These are phyloP conservation scores for Murraya koenigii DNA, from an alignment of 345 rosid species.

Conservation along the genomic window DNA sequence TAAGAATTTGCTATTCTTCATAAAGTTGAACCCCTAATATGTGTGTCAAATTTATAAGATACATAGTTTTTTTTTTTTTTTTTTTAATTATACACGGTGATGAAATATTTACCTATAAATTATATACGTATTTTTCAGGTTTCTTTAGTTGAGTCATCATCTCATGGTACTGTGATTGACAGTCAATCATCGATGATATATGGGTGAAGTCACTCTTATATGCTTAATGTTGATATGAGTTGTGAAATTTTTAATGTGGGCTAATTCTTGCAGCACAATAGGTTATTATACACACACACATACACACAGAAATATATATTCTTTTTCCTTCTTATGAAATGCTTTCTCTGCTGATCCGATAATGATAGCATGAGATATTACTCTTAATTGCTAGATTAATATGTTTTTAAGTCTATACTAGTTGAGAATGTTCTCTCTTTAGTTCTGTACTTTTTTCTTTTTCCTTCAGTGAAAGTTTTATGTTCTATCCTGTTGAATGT, in stretches of 20 bases:
- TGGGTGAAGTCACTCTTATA: neutral
- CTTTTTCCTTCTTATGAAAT: neutral
- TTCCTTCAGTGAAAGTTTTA: neutral
- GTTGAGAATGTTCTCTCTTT: too few relatives aligned
- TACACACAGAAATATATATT: too few relatives aligned
- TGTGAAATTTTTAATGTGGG: neutral
- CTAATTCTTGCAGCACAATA: neutral
- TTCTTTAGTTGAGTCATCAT: neutral
- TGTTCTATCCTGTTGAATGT: neutral
- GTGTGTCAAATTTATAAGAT: neutral
- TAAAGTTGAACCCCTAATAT: neutral
- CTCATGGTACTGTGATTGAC: constrained; percentile 1
- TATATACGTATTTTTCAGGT: neutral
- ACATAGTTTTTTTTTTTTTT: too few relatives aligned
- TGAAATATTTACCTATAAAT: neutral
- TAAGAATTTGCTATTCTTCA: neutral
- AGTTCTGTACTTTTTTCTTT: neutral
- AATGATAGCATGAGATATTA: neutral
- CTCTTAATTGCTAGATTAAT: neutral
- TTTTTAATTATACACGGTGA: neutral
- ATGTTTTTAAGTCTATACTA: neutral
- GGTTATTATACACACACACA: too few relatives aligned
- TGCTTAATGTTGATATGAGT: neutral
- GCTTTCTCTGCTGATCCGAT: neutral
- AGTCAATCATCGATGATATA: neutral